Base-by-base conservation (phyloP, 23 red algal genomes). In the Gracilariopsis chorda region DNA sequence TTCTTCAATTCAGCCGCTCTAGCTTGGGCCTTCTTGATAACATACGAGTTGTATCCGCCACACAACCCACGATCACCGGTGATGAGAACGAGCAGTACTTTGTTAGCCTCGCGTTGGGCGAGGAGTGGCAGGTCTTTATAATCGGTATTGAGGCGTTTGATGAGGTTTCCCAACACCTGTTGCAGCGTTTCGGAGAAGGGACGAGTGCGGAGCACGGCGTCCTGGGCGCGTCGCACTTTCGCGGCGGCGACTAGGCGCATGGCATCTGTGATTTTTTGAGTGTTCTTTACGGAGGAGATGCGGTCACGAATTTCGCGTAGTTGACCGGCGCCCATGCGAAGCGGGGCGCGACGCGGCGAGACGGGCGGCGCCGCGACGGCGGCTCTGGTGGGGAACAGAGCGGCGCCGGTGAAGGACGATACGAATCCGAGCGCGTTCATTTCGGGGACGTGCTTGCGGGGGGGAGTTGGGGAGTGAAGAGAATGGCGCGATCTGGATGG, bases 171-270 rank as follows among this genome's bases (percentile, higher is more conserved):
- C n/a, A 99, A 90, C 79, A 99, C 97, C 88, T 99, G 95, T 63
- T 99, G 97, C 58, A 99, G 68, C 7, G 85, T 92, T 51, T 99
- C 97, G 0, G 97, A 99, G 78, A 99, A 99, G 7, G 97, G 97
- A 23, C 97, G 93, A 28, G 97, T 96, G 11, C 89, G 80, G 46
- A 99, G 65, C 36, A 99, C 97, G 24, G 97, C 97, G 77, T 99
- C 97, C 77, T 99, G 97, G 16, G 97, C 97, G 41, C 97, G 94
- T 33, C 97, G 94, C 65, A 99, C 97, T 63, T 99, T 99, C 53
- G 97, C 97, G 27, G 97, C 97, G 2, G 97, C 84, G 77, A 99
- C 97, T 11, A 99, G 90, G 27, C 92, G 88, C 97, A 99, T 99
- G 37, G 97, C 97, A 35, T 95, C 93, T 3, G 97, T 99, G 60